These are phyloP conservation scores for Leucosporidium scottii DNA, from an alignment of 768 basidiomycete genomes.

Conservation along the genomic window DNA sequence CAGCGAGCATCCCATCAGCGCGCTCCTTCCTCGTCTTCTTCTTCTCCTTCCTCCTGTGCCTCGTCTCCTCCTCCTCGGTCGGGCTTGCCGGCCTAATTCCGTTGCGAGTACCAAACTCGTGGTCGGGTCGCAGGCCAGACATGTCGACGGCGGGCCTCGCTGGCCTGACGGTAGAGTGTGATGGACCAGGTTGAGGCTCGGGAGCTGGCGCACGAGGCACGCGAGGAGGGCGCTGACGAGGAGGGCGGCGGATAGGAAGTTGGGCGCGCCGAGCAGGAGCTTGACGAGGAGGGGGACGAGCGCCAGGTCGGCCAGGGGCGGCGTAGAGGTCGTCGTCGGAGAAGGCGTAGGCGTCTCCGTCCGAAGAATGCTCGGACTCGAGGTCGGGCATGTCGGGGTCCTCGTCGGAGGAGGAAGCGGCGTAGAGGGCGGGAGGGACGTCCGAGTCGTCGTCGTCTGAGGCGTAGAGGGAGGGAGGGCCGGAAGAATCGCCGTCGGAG, in stretches of 20 bases:
- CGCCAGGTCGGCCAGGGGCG: too few relatives aligned
- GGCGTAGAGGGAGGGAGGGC: background rate
- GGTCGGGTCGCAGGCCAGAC: background rate
- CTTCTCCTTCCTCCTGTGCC: background rate
- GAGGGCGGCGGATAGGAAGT: background rate
- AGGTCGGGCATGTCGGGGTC: background rate
- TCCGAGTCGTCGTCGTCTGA: constrained; percentile 5
- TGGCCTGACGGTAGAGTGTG: background rate
- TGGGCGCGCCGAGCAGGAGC: too few relatives aligned
- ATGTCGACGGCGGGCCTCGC: background rate
- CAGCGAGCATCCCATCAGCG: background rate
- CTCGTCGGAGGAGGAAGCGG: background rate
- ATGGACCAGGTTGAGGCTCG: background rate
- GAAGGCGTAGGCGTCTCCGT: background rate
- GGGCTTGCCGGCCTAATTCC: too few relatives aligned
- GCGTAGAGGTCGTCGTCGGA: background rate
- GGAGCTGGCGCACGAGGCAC: background rate
- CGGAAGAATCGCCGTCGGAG: background rate
- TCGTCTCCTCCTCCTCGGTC: background rate
- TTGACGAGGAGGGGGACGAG: background rate
- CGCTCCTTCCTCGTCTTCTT: background rate
- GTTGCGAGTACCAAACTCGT: background rate
- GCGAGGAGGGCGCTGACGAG: background rate
- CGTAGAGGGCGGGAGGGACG: constrained; percentile 1
- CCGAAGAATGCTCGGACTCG: constrained; percentile 1